phyloP scores from a whole-genome alignment of 2,329 filamentous ascomycete genomes.

The Cordyceps fumosorosea region DNA sequence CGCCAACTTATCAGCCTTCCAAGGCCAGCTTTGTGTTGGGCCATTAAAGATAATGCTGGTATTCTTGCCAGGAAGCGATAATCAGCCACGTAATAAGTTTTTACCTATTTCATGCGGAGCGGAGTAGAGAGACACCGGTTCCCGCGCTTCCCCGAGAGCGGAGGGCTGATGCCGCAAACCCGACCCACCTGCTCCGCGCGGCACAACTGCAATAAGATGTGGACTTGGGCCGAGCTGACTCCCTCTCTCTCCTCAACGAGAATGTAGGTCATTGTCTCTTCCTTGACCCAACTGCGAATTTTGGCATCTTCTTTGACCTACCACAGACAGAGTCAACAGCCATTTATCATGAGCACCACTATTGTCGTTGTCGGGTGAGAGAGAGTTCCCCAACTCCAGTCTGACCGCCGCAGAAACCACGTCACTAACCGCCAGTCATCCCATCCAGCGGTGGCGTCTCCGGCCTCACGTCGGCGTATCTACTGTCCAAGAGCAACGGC shows the following conservation, averaged over 20 bases:
- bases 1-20: too few species aligned
- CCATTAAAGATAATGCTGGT: too few species aligned
- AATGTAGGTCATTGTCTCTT: background rate
- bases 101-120: background rate
- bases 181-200: background rate
- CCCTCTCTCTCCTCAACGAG: background rate
- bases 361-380: slow-evolving; percentile 30
- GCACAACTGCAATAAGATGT: background rate
- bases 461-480: slow-evolving; percentile 44
- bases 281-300: background rate
- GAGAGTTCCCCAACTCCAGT: background rate
- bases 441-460: slow-evolving; percentile 39
- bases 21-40: too few species aligned
- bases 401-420: background rate
- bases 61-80: too few species aligned
- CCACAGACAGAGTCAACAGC: too few species aligned
- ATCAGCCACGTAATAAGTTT: too few species aligned
- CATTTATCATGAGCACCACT: slow-evolving; percentile 23
- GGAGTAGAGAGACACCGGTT: background rate
- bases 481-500: slow-evolving; percentile 37
- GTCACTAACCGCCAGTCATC: background rate
- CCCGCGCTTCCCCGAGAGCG: background rate
- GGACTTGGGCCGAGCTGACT: background rate
- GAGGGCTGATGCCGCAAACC: slow-evolving; percentile 7
- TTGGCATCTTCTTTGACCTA: too few species aligned